phyloP scores from a whole-genome alignment of 2,329 filamentous ascomycete genomes.

The Zymoseptoria tritici region DNA sequence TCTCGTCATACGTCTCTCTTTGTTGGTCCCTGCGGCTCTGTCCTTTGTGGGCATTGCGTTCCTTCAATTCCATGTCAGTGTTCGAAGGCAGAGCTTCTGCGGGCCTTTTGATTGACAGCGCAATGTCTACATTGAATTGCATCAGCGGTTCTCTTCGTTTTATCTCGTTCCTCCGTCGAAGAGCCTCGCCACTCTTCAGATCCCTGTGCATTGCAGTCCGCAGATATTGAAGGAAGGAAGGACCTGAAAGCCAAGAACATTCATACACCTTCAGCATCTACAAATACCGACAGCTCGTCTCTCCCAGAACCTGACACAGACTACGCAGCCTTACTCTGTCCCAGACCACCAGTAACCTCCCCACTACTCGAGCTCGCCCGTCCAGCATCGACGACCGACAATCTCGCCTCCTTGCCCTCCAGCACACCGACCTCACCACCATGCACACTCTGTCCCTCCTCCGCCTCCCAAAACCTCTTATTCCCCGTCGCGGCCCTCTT shows the following conservation, averaged over 20 bases:
- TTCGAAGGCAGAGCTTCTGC: too few species aligned
- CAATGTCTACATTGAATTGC: too few species aligned
- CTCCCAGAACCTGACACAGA: neutral
- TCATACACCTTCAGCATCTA: neutral
- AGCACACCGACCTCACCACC: neutral
- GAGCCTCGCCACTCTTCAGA: neutral
- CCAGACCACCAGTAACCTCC: neutral
- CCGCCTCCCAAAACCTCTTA: conserved; percentile 61
- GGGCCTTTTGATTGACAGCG: too few species aligned
- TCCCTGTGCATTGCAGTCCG: neutral
- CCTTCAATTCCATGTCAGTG: too few species aligned
- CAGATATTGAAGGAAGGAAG: neutral
- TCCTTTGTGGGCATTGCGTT: too few species aligned
- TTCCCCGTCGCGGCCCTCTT: conserved; percentile 57
- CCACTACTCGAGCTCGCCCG: neutral
- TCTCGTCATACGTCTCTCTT: too few species aligned
- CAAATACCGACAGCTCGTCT: neutral
- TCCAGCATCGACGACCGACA: neutral
- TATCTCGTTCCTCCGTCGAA: neutral
- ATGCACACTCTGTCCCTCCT: conserved; percentile 15
- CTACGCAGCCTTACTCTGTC: neutral
- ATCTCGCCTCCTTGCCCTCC: neutral
- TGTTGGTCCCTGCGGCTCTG: too few species aligned
- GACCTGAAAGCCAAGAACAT: neutral
- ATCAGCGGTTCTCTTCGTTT: too few species aligned